phyloP scores from a whole-genome alignment of 23 red algal species.

The Agarophyton chilense region DNA sequence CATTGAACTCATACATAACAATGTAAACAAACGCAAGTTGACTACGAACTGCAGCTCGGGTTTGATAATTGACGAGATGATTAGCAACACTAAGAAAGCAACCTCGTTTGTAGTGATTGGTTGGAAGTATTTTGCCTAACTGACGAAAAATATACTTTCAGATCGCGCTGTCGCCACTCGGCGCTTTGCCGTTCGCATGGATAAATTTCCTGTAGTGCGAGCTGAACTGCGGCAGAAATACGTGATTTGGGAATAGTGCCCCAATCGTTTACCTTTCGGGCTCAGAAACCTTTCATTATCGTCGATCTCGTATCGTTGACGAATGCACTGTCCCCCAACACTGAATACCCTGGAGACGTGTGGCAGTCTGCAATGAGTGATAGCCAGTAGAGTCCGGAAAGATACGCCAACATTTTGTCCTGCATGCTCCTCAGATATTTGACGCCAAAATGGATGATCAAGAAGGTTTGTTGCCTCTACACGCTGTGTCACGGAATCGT shows the following conservation, averaged over 20 bases:
- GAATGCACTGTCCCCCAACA: conserved; percentile 17
- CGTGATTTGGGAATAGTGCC: too few species aligned
- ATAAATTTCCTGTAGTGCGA: background rate
- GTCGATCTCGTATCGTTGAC: conserved; percentile 2
- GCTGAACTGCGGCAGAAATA: too few species aligned
- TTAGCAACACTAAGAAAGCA: background rate
- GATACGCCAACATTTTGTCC: conserved; percentile 34
- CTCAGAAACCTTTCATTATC: background rate
- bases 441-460: conserved; percentile 8
- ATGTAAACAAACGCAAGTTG: too few species aligned
- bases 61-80: background rate
- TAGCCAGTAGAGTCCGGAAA: conserved; percentile 26
- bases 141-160: background rate
- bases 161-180: background rate
- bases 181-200: background rate
- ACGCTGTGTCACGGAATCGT: background rate
- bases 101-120: background rate
- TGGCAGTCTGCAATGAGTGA: background rate
- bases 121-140: background rate
- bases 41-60: too few species aligned
- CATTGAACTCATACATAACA: too few species aligned
- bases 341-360: conserved; percentile 30
- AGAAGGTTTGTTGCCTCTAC: conserved; percentile 40
- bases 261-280: background rate
- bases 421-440: conserved; percentile 49